Base-by-base conservation (phyloP, 352 stramenopile species). In the Globisporangium camurandrum region DNA sequence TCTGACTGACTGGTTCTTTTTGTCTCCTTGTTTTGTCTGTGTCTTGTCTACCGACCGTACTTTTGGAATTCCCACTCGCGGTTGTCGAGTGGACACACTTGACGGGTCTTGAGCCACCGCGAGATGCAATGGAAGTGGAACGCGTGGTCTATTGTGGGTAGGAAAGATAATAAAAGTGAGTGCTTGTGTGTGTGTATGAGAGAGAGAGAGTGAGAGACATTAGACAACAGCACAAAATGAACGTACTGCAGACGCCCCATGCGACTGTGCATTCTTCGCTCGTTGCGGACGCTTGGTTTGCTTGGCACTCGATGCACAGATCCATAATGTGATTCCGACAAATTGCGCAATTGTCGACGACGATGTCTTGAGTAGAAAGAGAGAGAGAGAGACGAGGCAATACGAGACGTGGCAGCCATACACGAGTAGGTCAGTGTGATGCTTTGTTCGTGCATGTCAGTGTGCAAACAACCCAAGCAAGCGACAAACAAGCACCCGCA, bases 51-150 rank as follows among this genome's bases (percentile, higher is more conserved):
- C 77, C 81, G 84, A 54, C 80, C 80, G 62, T 93, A 93, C 76
- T 99, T 99, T 54, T 97, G 88, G 82, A 99, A 99, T 55, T 99
- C 97, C 97, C 97, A 99, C 81, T 99, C 96, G 67, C 98, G 98
- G 78, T 99, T 99, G 80, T 98, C 98, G 42, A 99, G 71, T 34
- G 97, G 97, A 84, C 97, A 99, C 42, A 99, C 96, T 59, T 96
- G 95, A 44, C 96, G 77, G 19, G 96, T 99, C 80, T 98, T 99
- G 46, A 99, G 79, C 97, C 97, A 99, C 56, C 97, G 88, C 62
- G 97, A 97, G 61, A 99, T 99, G 77, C 97, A 99, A 78, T 99
- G 96, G 50, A 99, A 97, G 78, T 99, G 97, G 76, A 99, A 99
- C 11, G 97, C 95, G 65, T 99, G 97, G 63, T 97, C 93, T 89